These are phyloP conservation scores for Trichosphaerium sp. DNA, from an alignment of 78 protist species.

Conservation along the genomic window DNA sequence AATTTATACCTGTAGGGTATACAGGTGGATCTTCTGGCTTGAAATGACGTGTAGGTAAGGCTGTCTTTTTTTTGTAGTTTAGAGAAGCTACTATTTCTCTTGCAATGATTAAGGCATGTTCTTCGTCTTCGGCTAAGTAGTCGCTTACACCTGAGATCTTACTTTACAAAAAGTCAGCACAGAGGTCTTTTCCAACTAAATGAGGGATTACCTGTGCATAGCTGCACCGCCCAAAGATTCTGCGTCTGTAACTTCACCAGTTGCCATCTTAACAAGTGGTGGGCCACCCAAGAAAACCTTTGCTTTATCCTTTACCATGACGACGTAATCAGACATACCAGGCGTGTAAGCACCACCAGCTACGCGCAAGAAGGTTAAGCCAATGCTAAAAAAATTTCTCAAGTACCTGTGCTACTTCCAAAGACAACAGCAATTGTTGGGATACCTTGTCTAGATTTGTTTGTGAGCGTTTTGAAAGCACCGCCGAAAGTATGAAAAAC, in stretches of 20 bases:
- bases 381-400: neutral
- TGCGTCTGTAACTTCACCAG: conserved; percentile 1
- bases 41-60: neutral
- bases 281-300: conserved; percentile 15
- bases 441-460: neutral
- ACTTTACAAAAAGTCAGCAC: no score
- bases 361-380: neutral
- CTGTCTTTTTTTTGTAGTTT: neutral
- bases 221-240: conserved; percentile 17
- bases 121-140: conserved; percentile 9
- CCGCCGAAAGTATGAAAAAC: conserved; percentile 3
- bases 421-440: conserved; percentile 3
- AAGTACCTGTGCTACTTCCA: neutral
- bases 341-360: conserved; percentile 34
- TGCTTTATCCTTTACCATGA: conserved; percentile 8
- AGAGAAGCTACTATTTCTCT: neutral
- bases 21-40: neutral
- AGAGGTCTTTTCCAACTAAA: no score
- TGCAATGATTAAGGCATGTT: neutral
- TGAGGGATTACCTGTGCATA: conserved; percentile 11
- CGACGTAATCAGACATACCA: conserved; percentile 14
- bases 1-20: neutral
- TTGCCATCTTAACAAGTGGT: conserved; percentile 25
- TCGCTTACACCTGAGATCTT: conserved; percentile 8
- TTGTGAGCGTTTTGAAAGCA: neutral